These are phyloP conservation scores for Crepidotus variabilis DNA, from an alignment of 768 basidiomycete species.

Conservation along the genomic window DNA sequence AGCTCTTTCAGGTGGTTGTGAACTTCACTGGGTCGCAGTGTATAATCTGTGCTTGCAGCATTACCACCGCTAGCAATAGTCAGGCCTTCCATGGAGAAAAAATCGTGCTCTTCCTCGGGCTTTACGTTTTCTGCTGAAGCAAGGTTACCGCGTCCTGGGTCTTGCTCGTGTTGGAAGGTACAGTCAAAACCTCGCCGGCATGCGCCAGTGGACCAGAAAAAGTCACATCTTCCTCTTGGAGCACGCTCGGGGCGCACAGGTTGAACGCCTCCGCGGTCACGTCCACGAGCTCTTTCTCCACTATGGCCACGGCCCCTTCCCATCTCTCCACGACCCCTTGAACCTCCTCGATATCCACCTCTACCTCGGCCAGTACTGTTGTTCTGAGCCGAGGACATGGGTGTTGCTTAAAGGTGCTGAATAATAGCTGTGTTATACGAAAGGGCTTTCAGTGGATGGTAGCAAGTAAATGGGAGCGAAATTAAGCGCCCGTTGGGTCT, in stretches of 20 bases:
- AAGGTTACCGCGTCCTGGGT: constrained; percentile 4
- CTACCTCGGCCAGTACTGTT: no score
- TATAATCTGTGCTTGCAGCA: neutral
- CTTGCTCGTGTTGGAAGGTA: constrained; percentile 32
- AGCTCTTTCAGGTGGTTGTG: constrained; percentile 4
- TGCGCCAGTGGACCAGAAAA: constrained; percentile 42
- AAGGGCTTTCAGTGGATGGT: no score
- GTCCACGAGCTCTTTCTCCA: no score
- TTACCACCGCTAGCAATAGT: constrained; percentile 15
- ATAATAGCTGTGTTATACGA: no score
- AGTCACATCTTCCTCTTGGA: constrained; percentile 30
- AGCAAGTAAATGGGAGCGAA: no score
- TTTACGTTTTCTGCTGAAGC: neutral
- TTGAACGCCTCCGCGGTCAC: no score
- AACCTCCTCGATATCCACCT: no score
- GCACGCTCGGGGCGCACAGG: neutral
- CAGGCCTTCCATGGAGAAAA: constrained; percentile 10
- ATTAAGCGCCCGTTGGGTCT: no score
- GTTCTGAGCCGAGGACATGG: no score
- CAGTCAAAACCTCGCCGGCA: constrained; percentile 48
- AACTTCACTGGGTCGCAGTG: neutral
- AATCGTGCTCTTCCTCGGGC: constrained; percentile 2
- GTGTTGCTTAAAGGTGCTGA: no score
- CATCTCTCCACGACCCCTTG: no score
- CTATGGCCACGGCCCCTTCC: no score